Base-by-base conservation (phyloP, 768 basidiomycete species). In the Rubroboletus satanas region DNA sequence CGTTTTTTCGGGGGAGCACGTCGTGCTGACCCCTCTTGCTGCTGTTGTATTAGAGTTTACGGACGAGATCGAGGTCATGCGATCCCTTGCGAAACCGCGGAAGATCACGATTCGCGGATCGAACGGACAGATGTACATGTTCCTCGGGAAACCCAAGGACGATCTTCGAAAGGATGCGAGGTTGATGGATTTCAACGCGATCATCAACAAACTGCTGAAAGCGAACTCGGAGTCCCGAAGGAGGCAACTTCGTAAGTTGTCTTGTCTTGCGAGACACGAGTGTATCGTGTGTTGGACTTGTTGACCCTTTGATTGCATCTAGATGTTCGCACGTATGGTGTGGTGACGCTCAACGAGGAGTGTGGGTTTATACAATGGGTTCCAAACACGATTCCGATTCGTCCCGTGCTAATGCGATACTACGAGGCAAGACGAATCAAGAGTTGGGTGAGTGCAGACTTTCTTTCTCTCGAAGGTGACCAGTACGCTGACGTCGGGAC, bases 281-380 rank as follows among this genome's bases (percentile, higher is more conserved):
- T 29, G n/a, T 29, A 29, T 9, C 12, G 21, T 35, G 10, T n/a
- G 10, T 18, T 7, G 7, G 35, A n/a, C 15, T 12, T 46, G 26
- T n/a, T n/a, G n/a, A 41, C 33, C 10, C 21, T 21, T 1, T 7
- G 4, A 9, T 37, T 44, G n/a, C 17, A 17, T 2, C 17, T 52
- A 60, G 96, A 88, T 67, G 93, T 99, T 54, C 85, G 96, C 26
- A 98, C 97, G 3, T 99, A 98, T 65, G 91, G 93, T n/a, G 93
- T 98, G n/a, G 88, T 97, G 28, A 92, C 95, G 6, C 78, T 99
- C 58, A 98, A 97, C 66, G 96, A 98, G 62, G 93, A 96, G 60
- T 98, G 95, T 64, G 97, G 97, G 0, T 84, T 98, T 46, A 93
- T 98, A 52, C 93, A 99, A 83, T 99, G 97, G 97, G 97, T 99